Base-by-base conservation (phyloP, 176 grass and related monocot genomes). In the Triticum dicoccoides region DNA sequence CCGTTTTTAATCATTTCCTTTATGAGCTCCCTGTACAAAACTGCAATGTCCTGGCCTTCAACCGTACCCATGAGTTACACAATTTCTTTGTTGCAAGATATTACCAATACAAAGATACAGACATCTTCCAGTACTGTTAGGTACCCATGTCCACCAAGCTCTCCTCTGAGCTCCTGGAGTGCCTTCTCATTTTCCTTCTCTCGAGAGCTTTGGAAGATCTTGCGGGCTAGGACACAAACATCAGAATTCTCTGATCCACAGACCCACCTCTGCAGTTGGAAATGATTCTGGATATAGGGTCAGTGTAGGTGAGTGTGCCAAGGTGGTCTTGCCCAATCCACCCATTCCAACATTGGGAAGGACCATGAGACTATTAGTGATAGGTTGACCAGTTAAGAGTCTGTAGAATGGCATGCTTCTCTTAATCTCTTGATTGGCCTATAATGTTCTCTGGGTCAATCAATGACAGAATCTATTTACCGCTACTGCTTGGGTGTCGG, bases 101-200 rank as follows among this genome's bases (percentile, higher is more conserved):
- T 89, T 39, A 82, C 80, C 8, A 90, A 3, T 8, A 92, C 27
- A 0, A 0, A 27, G 25, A 61, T 89, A 4, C 90, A 92, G 1
- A 83, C 77, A 71, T 93, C 88, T 59, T 93, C 81, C 5, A 90
- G 32, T 15, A 93, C 81, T 9, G 90, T 30, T 6, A 93, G 23
- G 8, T 83, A 90, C 63, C 20, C 64, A 69, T 87, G 81, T 65
- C 54, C 61, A 1, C 9, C 11, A 1, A 93, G 13, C 25, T 42
- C 35, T 20, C 85, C 2, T 0, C 38, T 0, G 23, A 93, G 80
- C 8, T 37, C 20, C 10, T 64, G 12, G 17, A 90, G 1, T 7
- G 27, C 56, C 9, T 64, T 73, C 20, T 89, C 77, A 14, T 47
- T 76, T 4, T 71, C 15, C 4, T 25, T 65, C 17, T 21, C 35